A percentile compares a stretch with the other conserved stretches of the same genome.
These are phyloP conservation scores for Mangifera indica DNA, from an alignment of 345 rosid species.

Conservation along the genomic window DNA sequence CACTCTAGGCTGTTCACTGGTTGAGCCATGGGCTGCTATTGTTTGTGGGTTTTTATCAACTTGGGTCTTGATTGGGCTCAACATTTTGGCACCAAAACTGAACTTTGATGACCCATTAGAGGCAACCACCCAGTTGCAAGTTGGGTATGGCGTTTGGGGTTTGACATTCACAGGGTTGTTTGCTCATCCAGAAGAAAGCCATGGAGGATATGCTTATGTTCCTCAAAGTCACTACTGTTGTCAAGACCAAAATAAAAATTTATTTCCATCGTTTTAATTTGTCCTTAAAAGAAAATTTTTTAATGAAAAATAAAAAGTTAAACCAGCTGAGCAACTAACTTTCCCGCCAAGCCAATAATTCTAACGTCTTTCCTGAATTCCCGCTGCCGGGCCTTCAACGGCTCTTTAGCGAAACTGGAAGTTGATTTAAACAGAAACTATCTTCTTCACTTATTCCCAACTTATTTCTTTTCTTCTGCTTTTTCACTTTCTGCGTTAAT, in stretches of 20 bases:
- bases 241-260: background rate
- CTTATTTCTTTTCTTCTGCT: too few species aligned
- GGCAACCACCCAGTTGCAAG: slow-evolving; percentile 56
- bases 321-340: too few species aligned
- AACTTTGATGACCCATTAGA: slow-evolving; percentile 62
- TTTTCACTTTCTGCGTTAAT: too few species aligned
- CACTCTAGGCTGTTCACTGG: slow-evolving; percentile 61
- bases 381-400: too few species aligned
- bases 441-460: too few species aligned
- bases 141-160: slow-evolving; percentile 69
- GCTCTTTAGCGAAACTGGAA: too few species aligned
- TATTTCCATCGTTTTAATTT: too few species aligned
- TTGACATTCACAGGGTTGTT: slow-evolving; percentile 58
- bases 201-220: slow-evolving; percentile 53
- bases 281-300: too few species aligned
- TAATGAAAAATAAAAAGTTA: too few species aligned
- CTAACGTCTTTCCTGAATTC: too few species aligned
- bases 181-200: slow-evolving; percentile 58
- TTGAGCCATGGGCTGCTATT: slow-evolving; percentile 77
- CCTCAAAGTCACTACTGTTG: slow-evolving; percentile 16
- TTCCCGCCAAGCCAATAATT: too few species aligned
- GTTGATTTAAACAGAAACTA: too few species aligned
- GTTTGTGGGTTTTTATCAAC: slow-evolving; percentile 43
- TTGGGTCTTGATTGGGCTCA: slow-evolving; percentile 55
- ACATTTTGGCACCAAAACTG: slow-evolving; percentile 37